Conservation (phyloP, 306 rosid species). For the Crotalaria pallida region DNA sequence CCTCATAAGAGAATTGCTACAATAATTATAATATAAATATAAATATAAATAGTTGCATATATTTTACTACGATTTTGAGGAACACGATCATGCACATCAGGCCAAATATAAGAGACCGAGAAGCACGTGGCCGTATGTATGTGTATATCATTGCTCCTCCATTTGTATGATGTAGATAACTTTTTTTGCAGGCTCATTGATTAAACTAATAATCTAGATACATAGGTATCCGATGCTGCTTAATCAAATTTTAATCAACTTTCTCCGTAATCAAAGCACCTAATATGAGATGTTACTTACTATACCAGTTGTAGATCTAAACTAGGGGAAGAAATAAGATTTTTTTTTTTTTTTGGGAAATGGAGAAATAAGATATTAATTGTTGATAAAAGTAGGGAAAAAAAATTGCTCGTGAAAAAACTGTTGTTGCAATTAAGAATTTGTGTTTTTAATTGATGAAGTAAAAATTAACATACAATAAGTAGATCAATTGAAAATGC, state of each 20-base stretch:
- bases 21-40: not conserved
- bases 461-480: too few species aligned
- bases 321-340: too few species aligned
- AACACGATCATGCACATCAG: not conserved
- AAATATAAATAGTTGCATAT: too few species aligned
- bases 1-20: not conserved
- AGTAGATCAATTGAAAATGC: too few species aligned
- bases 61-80: not conserved
- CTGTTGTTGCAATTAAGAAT: too few species aligned
- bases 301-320: not conserved
- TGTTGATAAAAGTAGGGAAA: too few species aligned
- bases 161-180: not conserved
- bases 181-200: not conserved
- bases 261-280: not conserved
- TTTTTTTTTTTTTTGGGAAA: too few species aligned
- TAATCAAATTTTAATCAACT: not conserved
- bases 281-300: not conserved
- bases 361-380: too few species aligned
- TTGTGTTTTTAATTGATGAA: too few species aligned
- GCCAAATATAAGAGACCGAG: conserved; percentile 9
- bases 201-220: not conserved
- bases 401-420: too few species aligned
- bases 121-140: conserved; percentile 25
- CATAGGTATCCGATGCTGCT: conserved; percentile 28
- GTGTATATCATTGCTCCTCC: too few species aligned